Evolutionary conservation across 2,329 filamentous ascomycete genomes (phyloP).

Genomic region (Fusarium hostae): DNA sequence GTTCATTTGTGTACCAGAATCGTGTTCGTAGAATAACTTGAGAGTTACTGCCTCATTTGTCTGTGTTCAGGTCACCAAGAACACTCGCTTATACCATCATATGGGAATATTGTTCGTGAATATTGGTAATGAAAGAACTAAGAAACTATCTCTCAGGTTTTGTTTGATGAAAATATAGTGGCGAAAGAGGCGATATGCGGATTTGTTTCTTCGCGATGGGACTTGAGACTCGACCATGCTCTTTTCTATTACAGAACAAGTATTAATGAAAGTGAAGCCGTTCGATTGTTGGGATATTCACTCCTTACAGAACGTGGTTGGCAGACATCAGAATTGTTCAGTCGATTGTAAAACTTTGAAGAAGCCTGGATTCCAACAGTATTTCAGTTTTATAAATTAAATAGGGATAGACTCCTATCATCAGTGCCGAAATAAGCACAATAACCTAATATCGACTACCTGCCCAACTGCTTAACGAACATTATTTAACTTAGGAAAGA

Average conservation of each 20-base stretch:
- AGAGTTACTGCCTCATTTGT: neutral
- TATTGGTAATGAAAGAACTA: neutral
- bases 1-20: neutral
- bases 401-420: neutral
- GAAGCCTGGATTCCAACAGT: neutral
- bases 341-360: neutral
- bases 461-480: neutral
- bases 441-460: neutral
- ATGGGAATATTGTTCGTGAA: neutral
- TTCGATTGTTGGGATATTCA: neutral
- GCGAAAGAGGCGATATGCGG: neutral
- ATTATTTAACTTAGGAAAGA: neutral
- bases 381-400: neutral
- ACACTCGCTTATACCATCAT: neutral
- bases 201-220: neutral
- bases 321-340: neutral
- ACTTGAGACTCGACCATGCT: neutral
- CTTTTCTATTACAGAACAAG: neutral
- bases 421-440: neutral
- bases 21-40: neutral
- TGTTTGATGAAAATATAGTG: neutral
- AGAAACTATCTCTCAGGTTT: no score
- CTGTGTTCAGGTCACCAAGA: neutral
- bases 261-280: neutral
- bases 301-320: neutral